Evolutionary conservation across 345 rosid genomes (phyloP).

Genomic region (Syzygium aromaticum): DNA sequence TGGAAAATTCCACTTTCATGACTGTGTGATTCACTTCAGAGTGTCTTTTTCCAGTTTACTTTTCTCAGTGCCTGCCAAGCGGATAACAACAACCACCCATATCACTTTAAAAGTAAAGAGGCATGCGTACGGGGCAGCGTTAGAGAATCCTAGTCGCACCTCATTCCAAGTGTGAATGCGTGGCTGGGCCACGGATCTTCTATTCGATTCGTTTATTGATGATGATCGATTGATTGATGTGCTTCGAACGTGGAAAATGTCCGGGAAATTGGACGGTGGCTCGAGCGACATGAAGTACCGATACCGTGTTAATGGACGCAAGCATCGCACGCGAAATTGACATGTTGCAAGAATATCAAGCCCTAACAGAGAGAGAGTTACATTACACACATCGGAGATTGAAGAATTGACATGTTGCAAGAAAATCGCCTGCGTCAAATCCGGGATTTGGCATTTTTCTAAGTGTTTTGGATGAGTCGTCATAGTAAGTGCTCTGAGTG

Average conservation of each 20-base stretch:
- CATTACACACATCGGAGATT: not conserved
- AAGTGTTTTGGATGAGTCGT: not conserved
- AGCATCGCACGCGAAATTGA: not conserved
- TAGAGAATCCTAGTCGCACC: not conserved
- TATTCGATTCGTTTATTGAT: not conserved
- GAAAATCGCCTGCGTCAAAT: not conserved
- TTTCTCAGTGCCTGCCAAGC: not conserved
- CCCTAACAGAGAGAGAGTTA: not conserved
- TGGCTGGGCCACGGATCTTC: not conserved
- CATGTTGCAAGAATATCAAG: not conserved
- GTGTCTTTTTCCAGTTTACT: not conserved
- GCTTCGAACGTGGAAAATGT: not conserved
- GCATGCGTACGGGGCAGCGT: not conserved
- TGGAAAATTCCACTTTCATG: not conserved
- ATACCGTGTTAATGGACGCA: not conserved
- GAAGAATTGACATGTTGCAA: not conserved
- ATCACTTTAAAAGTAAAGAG: not conserved
- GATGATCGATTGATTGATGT: not conserved
- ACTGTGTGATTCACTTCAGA: not conserved
- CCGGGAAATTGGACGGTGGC: not conserved
- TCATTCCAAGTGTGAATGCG: not conserved
- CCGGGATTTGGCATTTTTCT: not conserved
- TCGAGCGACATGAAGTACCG: not conserved
- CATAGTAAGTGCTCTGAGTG: not conserved
- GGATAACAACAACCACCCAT: not conserved